Evolutionary conservation across 2,329 filamentous ascomycete species (phyloP), one percentile per base, ranked within the genome.

Genomic region (Talaromyces amestolkiae): DNA sequence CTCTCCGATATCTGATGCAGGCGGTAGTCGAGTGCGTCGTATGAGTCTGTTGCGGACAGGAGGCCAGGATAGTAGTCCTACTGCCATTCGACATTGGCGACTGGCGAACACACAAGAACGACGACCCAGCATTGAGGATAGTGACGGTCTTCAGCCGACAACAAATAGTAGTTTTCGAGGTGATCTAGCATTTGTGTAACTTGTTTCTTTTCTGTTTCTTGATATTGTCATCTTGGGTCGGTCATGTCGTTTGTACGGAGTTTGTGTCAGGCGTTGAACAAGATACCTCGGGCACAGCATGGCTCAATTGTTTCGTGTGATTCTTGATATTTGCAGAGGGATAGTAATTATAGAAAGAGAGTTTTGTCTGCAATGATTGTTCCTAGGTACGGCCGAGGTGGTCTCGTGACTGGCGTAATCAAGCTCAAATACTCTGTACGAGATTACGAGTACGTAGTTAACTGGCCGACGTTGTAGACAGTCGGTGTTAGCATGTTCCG

Each of bases 101-200:
- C 65, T 71, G 19, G 66, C 61, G 37, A 66, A 70, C 43, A 69
- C 69, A 39, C 65, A 65, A 58, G 62, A 67, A 37, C 65, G 64
- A 35, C 67, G 66, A 27, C 66, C 66, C 35, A 72, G 69, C 60
- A 68, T 71, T 17, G 69, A 66, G 51, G 65, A 67, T 27, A 60
- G 24, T 27, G 63, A 65, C 35, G 63, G 66, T 47, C 59, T 73
- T 19, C 66, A 66, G 45, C 70, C 65, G 39, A 69, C 70, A 2
- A 58, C 66, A 7, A 71, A 69, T 10, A 69, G 68, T 31, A 76
- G 73, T 66, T 67, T 71, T n/a, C 64, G 68, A 49, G 73, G 72
- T 31, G 72, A 73, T 61, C 67, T 72, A 17, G 72, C 71, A n/a
- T 77, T 76, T 70, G 70, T 76, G 39, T 76, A 66, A 24, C 53